These are phyloP conservation scores for Neurospora hispaniola DNA, from an alignment of 495 filamentous ascomycete species.

Conservation along the genomic window DNA sequence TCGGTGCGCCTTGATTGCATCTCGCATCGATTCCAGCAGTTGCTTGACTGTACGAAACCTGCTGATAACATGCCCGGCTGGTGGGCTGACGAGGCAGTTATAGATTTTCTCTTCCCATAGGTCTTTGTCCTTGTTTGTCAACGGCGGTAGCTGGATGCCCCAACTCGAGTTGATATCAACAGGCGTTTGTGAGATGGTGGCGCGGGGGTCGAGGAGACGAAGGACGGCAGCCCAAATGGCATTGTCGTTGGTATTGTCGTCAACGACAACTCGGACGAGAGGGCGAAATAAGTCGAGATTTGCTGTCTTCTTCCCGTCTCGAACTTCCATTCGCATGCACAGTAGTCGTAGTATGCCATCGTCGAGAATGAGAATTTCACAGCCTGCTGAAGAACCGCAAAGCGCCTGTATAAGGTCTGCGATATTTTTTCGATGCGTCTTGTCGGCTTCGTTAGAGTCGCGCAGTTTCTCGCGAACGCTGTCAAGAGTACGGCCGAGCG, in stretches of 20 bases:
- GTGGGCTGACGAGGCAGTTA: neutral
- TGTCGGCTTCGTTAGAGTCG: neutral
- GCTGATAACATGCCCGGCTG: neutral
- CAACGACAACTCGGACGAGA: neutral
- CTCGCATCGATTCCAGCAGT: neutral
- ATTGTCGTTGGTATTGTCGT: neutral
- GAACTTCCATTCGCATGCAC: no score
- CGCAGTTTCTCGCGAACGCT: neutral
- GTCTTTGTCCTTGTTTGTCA: neutral
- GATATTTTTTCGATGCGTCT: neutral
- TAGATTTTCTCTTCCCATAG: neutral
- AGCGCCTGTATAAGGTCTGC: neutral
- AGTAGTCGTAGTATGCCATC: no score
- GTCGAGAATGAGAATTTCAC: neutral
- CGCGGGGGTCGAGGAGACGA: neutral
- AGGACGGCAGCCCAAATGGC: neutral
- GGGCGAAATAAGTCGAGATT: neutral
- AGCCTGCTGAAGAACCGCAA: neutral
- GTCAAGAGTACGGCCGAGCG: neutral
- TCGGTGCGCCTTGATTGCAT: constrained; percentile 13
- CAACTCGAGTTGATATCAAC: no score
- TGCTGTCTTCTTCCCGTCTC: neutral
- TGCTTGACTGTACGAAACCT: neutral
- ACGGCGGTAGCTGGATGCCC: neutral
- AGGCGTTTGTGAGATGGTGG: no score